Evolutionary conservation across 1,139 yeast genomes (phyloP).

Genomic region (Geotrichum bryndzae): DNA sequence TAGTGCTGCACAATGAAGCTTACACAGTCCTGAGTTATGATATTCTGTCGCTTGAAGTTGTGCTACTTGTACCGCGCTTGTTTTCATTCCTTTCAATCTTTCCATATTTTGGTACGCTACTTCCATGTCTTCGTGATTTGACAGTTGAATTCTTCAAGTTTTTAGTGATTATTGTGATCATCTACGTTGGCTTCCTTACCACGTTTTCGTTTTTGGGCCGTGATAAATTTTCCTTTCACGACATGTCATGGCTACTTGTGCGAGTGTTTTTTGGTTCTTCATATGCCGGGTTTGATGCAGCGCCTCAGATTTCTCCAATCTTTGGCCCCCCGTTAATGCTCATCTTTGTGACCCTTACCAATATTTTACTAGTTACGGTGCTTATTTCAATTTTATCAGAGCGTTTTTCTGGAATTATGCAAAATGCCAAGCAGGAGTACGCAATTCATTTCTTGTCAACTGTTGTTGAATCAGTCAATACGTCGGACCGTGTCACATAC

Average conservation of each 20-base stretch:
- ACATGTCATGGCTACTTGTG: slow-evolving; percentile 34
- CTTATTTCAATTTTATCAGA: slow-evolving; percentile 34
- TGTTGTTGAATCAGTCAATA: slow-evolving; percentile 31
- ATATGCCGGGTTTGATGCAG: slow-evolving; percentile 32
- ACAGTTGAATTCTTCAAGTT: slow-evolving; percentile 33
- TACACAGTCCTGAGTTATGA: slow-evolving; percentile 29
- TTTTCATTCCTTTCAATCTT: slow-evolving; percentile 32
- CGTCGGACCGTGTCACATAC: slow-evolving; percentile 33
- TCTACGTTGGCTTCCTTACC: slow-evolving; percentile 34
- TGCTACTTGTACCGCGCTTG: slow-evolving; percentile 32
- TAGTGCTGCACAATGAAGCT: slow-evolving; percentile 18
- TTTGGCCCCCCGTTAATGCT: slow-evolving; percentile 35
- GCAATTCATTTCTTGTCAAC: slow-evolving; percentile 30
- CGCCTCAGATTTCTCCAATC: slow-evolving; percentile 28
- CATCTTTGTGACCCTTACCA: slow-evolving; percentile 29
- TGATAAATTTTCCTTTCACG: slow-evolving; percentile 25
- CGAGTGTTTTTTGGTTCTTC: slow-evolving; percentile 34
- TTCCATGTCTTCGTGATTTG: slow-evolving; percentile 33
- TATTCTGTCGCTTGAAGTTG: slow-evolving; percentile 32
- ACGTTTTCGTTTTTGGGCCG: slow-evolving; percentile 35
- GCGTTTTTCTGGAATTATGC: slow-evolving; percentile 32
- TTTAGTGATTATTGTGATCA: slow-evolving; percentile 30
- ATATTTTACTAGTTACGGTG: slow-evolving; percentile 31
- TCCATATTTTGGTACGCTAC: slow-evolving; percentile 34
- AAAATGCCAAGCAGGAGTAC: slow-evolving; percentile 33